A percentile compares a stretch with the other conserved stretches of the same genome.
Evolutionary conservation across 1,284 basidiomycete genomes (phyloP).

Genomic region (Ustilago tritici): DNA sequence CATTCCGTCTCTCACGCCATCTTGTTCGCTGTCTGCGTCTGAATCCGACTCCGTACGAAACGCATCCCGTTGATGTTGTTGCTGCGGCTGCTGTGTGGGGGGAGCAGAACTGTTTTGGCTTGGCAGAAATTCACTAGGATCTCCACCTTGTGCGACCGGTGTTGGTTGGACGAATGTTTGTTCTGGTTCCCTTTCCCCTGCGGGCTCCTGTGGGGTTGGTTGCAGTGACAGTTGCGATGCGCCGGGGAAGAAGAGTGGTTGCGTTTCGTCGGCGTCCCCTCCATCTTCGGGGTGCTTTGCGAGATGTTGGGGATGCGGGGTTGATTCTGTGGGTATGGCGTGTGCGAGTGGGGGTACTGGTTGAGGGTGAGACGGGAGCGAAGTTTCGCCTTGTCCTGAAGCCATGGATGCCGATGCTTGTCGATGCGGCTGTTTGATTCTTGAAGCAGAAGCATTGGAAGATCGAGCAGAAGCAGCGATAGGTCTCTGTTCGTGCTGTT

Average conservation of each 20-base stretch:
- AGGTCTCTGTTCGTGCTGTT: neutral
- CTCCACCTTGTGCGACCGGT: constrained; percentile 32
- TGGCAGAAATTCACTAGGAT: constrained; percentile 21
- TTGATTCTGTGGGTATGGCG: neutral
- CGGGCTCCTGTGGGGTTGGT: neutral
- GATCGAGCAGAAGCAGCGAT: neutral
- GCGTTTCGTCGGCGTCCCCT: constrained; percentile 13
- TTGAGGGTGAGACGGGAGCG: neutral
- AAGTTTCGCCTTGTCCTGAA: neutral
- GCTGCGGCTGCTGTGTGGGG: neutral
- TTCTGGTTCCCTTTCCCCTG: neutral
- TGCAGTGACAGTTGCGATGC: constrained; percentile 23
- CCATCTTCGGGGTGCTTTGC: neutral
- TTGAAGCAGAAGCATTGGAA: neutral
- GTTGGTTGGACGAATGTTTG: constrained; percentile 22
- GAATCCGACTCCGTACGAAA: neutral
- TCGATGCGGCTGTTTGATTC: neutral
- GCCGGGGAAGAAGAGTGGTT: constrained; percentile 45
- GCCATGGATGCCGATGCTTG: neutral
- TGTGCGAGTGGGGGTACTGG: neutral
- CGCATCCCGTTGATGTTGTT: no score
- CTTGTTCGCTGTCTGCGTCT: constrained; percentile 7
- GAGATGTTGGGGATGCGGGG: neutral
- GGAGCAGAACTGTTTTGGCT: constrained; percentile 10
- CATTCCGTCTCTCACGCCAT: neutral